Conservation (phyloP, 768 basidiomycete species). For the Strobilomyces echinocephalus region DNA sequence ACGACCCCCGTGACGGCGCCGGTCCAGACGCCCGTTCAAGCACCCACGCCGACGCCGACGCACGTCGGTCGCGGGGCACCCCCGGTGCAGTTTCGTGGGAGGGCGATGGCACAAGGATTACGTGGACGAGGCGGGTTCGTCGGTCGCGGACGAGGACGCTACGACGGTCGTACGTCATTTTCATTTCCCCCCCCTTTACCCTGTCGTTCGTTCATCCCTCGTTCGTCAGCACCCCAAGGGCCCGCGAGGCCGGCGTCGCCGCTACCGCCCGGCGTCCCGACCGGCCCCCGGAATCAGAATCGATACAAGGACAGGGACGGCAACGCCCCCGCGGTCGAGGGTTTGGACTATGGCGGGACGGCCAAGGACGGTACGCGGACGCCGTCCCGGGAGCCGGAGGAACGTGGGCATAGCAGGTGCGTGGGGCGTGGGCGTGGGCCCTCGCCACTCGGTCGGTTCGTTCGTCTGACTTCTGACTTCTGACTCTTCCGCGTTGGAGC, state of each 20-base stretch:
- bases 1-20: conserved; percentile 44
- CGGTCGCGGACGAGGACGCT: conserved; percentile 35
- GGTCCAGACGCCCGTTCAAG: conserved; percentile 32
- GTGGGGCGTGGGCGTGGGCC: conserved; percentile 14
- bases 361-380: conserved; percentile 47
- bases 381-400: conserved; percentile 64
- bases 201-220: not conserved
- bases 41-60: conserved; percentile 28
- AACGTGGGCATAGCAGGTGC: conserved; percentile 56
- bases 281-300: conserved; percentile 82
- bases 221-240: conserved; percentile 36
- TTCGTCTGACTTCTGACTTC: too few relatives aligned
- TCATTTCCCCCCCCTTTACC: not conserved
- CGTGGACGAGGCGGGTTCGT: conserved; percentile 42
- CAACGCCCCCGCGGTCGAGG: conserved; percentile 81
- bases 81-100: conserved; percentile 42
- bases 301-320: conserved; percentile 88
- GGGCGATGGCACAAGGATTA: conserved; percentile 39
- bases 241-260: conserved; percentile 79
- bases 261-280: conserved; percentile 81
- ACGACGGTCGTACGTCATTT: conserved; percentile 37
- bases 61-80: conserved; percentile 29
- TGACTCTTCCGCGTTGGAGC: not conserved
- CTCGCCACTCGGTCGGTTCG: too few relatives aligned
- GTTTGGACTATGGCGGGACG: conserved; percentile 78